Conservation (phyloP, 352 stramenopile genomes). For the Pythium monospermum region DNA sequence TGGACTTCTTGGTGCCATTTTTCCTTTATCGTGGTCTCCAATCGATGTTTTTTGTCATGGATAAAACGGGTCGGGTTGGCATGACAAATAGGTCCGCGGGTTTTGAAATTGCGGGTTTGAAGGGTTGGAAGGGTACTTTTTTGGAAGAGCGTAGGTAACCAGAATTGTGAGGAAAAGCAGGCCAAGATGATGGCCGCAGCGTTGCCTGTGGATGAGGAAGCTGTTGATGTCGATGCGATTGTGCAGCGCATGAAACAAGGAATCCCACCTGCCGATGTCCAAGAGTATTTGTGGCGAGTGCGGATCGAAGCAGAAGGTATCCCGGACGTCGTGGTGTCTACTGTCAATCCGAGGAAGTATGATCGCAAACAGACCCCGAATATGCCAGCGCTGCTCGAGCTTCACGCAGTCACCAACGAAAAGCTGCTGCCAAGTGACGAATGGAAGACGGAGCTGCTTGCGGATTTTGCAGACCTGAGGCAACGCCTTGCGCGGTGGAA, state of each 20-base stretch:
- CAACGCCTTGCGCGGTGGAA: constrained; percentile 74
- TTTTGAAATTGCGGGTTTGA: no score
- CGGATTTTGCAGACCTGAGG: constrained; percentile 74
- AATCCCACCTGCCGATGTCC: constrained; percentile 59
- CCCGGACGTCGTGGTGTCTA: constrained; percentile 64
- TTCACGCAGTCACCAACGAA: constrained; percentile 26
- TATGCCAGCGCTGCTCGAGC: constrained; percentile 59
- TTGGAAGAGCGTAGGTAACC: no score
- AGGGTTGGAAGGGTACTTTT: no score
- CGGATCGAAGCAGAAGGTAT: constrained; percentile 73
- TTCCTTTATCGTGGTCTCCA: no score
- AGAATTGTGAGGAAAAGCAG: no score
- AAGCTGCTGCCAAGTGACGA: constrained; percentile 28
- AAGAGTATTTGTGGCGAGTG: constrained; percentile 86
- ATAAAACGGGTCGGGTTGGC: no score
- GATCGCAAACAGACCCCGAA: constrained; percentile 64
- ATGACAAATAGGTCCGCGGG: no score
- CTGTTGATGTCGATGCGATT: constrained; percentile 58
- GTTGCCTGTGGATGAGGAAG: constrained; percentile 56
- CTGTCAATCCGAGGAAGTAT: constrained; percentile 63
- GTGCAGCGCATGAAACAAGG: constrained; percentile 55
- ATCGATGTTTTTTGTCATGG: no score
- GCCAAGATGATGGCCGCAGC: constrained; percentile 62
- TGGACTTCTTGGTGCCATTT: constrained; percentile 32
- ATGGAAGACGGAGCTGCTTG: constrained; percentile 58